Evolutionary conservation across 306 rosid genomes (phyloP), one percentile per base, ranked within the genome.

Genomic region (Fragaria ananassa): DNA sequence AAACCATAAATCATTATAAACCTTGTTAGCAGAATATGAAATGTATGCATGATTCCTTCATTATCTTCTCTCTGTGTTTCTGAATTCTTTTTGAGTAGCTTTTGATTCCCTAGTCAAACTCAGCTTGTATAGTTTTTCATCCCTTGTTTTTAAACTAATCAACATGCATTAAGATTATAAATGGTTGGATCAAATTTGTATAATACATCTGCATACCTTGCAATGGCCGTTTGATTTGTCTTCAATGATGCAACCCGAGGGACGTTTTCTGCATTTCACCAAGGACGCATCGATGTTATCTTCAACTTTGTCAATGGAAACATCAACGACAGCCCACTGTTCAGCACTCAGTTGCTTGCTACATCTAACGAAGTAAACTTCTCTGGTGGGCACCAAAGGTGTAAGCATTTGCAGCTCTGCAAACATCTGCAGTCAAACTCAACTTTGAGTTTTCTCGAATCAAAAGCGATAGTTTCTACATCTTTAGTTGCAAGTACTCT

Each of bases 391-490:
- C 72, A 96, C 98, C 91, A 91, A 83, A 9, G 99, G 99, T 7
- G 97, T 96, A 1, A 96, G 96, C 97, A 92, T 92, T 80, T 96
- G 99, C 78, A 90, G 57, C 88, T 95, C 99, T 19, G 93, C 96
- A 81, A 95, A 95, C 99, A 95, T 95, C 99, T 95, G 82, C 75
- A 82, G 1, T 66, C 71, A 65, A 78, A 74, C 41, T 67, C 41
- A 74, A 44, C 21, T 19, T 31, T 73, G 25, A 74, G 78, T 56
- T n/a, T 50, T 71, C 18, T 39, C 23, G 0, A 5, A 25, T 39
- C 39, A 21, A 19, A 8, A 23, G 35, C 35, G 0, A 54, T 31
- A 18, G 37, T 4, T 19, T 72, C 51, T 72, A 12, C 25, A 18
- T 34, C 18, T 35, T 50, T 4, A 53, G 10, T n/a, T 54, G 29